phyloP scores from a whole-genome alignment of 2,329 filamentous ascomycete species.

The Lasiodiplodia theobromae region DNA sequence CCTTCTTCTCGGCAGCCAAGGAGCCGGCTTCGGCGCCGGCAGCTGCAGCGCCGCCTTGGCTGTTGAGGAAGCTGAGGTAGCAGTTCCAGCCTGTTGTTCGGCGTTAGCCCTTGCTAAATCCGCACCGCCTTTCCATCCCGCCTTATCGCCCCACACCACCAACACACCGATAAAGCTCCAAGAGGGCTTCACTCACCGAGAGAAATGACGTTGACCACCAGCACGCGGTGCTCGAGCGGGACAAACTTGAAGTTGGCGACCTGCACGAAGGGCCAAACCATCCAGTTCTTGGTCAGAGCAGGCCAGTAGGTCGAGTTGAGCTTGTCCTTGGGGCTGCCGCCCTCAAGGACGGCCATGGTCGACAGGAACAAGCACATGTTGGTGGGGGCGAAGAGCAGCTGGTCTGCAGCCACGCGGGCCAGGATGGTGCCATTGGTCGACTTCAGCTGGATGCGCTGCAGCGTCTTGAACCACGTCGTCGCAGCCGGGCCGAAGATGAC shows the following conservation, averaged over 20 bases:
- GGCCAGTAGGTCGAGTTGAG: slow-evolving; percentile 72
- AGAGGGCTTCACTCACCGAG: slow-evolving; percentile 59
- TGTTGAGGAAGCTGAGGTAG: slow-evolving; percentile 50
- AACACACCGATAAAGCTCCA: background rate
- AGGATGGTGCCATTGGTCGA: slow-evolving; percentile 73
- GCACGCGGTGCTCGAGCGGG: slow-evolving; percentile 80
- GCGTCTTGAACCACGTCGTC: slow-evolving; percentile 84
- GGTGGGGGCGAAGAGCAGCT: slow-evolving; percentile 81
- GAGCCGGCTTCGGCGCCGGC: slow-evolving; percentile 25
- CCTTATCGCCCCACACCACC: slow-evolving; percentile 18
- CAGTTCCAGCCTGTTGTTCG: slow-evolving; percentile 49
- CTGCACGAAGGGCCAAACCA: slow-evolving; percentile 88
- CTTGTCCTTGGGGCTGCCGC: slow-evolving; percentile 69
- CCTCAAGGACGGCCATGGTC: slow-evolving; percentile 85
- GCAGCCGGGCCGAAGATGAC: slow-evolving; percentile 87
- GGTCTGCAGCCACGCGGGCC: slow-evolving; percentile 79
- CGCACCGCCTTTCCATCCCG: slow-evolving; percentile 12
- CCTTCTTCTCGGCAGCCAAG: slow-evolving; percentile 25
- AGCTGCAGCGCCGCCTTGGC: slow-evolving; percentile 36
- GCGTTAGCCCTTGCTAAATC: slow-evolving; percentile 19
- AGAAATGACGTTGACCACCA: slow-evolving; percentile 85
- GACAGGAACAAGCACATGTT: slow-evolving; percentile 83
- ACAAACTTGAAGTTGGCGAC: slow-evolving; percentile 86
- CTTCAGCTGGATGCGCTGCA: slow-evolving; percentile 70
- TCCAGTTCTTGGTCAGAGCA: slow-evolving; percentile 82